Base-by-base conservation (phyloP, 2,329 filamentous ascomycete species). In the Colletotrichum higginsianum region DNA sequence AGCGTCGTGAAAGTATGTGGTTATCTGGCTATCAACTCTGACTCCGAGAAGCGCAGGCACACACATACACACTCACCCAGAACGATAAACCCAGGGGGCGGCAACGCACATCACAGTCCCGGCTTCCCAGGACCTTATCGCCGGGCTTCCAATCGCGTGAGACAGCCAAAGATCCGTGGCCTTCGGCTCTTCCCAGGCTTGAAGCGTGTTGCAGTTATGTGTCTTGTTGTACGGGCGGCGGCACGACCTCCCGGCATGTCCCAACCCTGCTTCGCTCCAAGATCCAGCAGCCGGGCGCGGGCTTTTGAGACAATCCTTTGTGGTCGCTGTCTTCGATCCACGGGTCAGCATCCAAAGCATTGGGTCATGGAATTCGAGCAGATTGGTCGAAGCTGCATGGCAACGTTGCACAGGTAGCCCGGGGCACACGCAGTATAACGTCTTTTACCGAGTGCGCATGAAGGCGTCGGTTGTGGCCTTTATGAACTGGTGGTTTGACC, bases 321-420 rank as follows among this genome's bases (percentile, higher is more conserved):
- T 68, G 65, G 42, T 52, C 58, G 46, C 38, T 64, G 65, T 71
- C 64, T 68, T 68, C 65, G 68, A 71, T 71, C 65, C 68, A 67
- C 63, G 44, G 52, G 42, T 40, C 52, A 44, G 26, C 16, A 52
- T 35, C 68, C 68, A 58, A 53, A 68, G 52, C 8, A 61, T n/a
- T 58, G 68, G 68, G 65, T 71, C 30, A 40, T 53, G 46, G 65
- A 26, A 18, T 35, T 47, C 18, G 21, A 47, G 38, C 47, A 35
- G 52, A 63, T 71, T 49, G 68, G 68, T 44, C n/a, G 18, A 15
- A n/a, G 13, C 38, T 26, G 50, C 15, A 13, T 53, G 16, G n/a
- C 15, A 50, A 58, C 12, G 65, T 71, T 53, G 58, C 55, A 68
- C 68, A 18, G n/a, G 40, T 40, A 46, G 49, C 30, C 30, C 56